phyloP scores from a whole-genome alignment of 192 early-diverging fungal species.

The Jimgerdemannia flammicorona region DNA sequence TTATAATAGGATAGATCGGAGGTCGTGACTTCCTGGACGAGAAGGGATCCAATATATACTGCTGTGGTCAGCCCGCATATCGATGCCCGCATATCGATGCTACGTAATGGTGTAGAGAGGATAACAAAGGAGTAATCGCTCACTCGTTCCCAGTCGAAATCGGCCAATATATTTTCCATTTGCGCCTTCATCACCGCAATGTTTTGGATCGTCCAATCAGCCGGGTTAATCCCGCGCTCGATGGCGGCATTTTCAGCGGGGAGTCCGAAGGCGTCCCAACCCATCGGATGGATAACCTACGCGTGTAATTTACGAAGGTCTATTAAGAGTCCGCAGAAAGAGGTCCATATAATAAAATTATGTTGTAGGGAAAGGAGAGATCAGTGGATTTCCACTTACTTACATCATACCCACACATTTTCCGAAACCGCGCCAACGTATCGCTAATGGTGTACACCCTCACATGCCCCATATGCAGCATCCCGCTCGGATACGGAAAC shows the following conservation, averaged over 20 bases:
- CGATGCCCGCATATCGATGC: too few relatives aligned
- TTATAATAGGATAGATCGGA: constrained; percentile 85
- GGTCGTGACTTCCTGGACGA: constrained; percentile 72
- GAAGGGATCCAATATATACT: too few relatives aligned
- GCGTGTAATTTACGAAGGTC: background rate
- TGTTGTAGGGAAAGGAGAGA: too few relatives aligned
- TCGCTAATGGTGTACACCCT: constrained; percentile 96
- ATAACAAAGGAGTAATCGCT: background rate
- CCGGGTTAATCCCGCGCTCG: constrained; percentile 71
- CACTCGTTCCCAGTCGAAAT: constrained; percentile 92
- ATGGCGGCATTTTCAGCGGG: constrained; percentile 98
- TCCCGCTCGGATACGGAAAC: constrained; percentile 96
- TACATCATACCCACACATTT: constrained; percentile 72
- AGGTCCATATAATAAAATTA: too few relatives aligned
- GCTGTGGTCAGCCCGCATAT: too few relatives aligned
- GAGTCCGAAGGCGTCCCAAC: constrained; percentile 98
- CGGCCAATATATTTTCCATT: constrained; percentile 64
- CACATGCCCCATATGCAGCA: constrained; percentile 94
- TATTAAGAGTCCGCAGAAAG: too few relatives aligned
- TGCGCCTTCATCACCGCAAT: constrained; percentile 83
- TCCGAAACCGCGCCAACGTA: constrained; percentile 71
- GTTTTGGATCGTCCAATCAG: constrained; percentile 80
- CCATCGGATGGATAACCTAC: constrained; percentile 86
- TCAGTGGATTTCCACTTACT: constrained; percentile 7
- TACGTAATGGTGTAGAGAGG: too few relatives aligned